Percentiles rank a stretch among this genome's conserved stretches.
Conservation (phyloP, 768 basidiomycete species). For the Phallus indusiatus region DNA sequence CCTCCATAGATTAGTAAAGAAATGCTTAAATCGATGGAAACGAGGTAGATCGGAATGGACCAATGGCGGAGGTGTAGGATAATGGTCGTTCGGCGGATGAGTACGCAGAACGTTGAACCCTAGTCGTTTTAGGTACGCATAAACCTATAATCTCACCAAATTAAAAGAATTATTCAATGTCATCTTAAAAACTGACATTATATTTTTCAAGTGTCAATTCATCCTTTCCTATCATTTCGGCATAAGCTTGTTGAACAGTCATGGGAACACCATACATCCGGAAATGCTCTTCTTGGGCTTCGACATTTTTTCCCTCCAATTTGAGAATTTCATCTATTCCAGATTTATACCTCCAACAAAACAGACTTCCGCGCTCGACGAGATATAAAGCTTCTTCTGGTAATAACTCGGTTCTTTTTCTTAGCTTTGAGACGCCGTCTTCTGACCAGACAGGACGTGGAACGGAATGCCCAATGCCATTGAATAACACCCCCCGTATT, state of each 20-base stretch:
- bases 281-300: slow-evolving; percentile 28
- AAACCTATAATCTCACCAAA: slow-evolving; percentile 48
- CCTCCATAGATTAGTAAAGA: slow-evolving; percentile 18
- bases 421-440: slow-evolving; percentile 28
- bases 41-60: slow-evolving; percentile 19
- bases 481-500: slow-evolving; percentile 77
- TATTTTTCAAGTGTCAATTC: slow-evolving; percentile 77
- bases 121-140: slow-evolving; percentile 82
- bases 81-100: slow-evolving; percentile 43
- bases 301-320: slow-evolving; percentile 13
- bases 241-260: slow-evolving; percentile 85
- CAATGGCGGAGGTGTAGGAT: slow-evolving; percentile 35
- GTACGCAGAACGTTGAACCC: slow-evolving; percentile 87
- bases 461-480: slow-evolving; percentile 71
- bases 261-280: slow-evolving; percentile 58
- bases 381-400: slow-evolving; percentile 96
- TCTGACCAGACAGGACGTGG: slow-evolving; percentile 34
- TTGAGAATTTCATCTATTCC: slow-evolving; percentile 15
- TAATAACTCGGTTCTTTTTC: slow-evolving; percentile 72
- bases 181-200: slow-evolving; percentile 48
- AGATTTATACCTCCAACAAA: slow-evolving; percentile 61
- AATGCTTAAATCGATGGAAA: slow-evolving; percentile 26
- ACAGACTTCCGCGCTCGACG: slow-evolving; percentile 79
- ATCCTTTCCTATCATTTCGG: slow-evolving; percentile 73
- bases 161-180: background rate